Evolutionary conservation across 495 filamentous ascomycete species (phyloP).

Genomic region (Trichoderma virens): DNA sequence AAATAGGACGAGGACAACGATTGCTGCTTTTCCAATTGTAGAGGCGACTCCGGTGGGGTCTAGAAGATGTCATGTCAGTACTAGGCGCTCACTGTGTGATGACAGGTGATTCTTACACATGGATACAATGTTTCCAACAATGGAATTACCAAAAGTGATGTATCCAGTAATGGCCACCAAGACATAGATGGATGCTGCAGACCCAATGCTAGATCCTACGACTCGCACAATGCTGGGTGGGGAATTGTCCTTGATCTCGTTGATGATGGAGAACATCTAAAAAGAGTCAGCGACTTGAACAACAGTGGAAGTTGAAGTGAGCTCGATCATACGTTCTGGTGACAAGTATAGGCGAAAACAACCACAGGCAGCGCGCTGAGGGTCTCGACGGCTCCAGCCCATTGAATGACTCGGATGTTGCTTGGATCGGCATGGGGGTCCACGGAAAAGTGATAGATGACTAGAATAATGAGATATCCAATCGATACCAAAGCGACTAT

Average conservation of each 20-base stretch:
- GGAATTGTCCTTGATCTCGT: conserved; percentile 83
- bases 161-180: conserved; percentile 93
- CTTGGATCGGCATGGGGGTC: conserved; percentile 69
- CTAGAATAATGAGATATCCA: conserved; percentile 83
- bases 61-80: conserved; percentile 19
- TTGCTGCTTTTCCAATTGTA: conserved; percentile 88
- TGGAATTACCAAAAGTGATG: conserved; percentile 80
- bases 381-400: conserved; percentile 68
- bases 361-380: conserved; percentile 88
- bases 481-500: conserved; percentile 87
- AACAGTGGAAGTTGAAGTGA: neutral
- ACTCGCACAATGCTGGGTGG: conserved; percentile 71
- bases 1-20: conserved; percentile 95
- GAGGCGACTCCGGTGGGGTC: conserved; percentile 70
- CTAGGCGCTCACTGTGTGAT: neutral
- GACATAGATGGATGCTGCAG: conserved; percentile 71
- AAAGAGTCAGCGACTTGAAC: conserved; percentile 11
- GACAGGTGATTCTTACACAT: conserved; percentile 56
- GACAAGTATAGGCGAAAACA: conserved; percentile 97
- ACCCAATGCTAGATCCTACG: conserved; percentile 73
- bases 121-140: conserved; percentile 83
- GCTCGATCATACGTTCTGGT: conserved; percentile 70
- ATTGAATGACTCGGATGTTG: conserved; percentile 61
- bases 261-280: conserved; percentile 97
- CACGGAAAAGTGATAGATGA: conserved; percentile 81